These are phyloP conservation scores for Crepidotus variabilis DNA, from an alignment of 768 basidiomycete species.

Conservation along the genomic window DNA sequence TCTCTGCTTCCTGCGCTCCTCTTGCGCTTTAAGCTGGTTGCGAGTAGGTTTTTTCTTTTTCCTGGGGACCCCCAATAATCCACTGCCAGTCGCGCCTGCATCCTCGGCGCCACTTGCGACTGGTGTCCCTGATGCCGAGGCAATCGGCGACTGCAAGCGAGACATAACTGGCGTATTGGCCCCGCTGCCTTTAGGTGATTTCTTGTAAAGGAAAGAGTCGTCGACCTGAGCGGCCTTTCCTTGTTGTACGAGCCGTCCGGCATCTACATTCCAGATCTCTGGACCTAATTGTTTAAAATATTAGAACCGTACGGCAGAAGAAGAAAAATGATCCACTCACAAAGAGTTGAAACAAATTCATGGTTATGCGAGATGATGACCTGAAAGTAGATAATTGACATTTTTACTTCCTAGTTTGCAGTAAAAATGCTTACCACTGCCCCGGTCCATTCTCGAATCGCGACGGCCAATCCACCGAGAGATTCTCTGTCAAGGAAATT, in stretches of 20 bases:
- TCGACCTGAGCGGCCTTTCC: slow-evolving; percentile 87
- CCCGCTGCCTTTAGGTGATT: slow-evolving; percentile 68
- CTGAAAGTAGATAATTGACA: slow-evolving; percentile 33
- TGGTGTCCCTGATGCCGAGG: slow-evolving; percentile 71
- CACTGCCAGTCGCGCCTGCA: slow-evolving; percentile 14
- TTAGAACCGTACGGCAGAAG: slow-evolving; percentile 5
- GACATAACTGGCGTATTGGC: slow-evolving; percentile 70
- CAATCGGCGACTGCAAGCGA: slow-evolving; percentile 63
- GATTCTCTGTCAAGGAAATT: slow-evolving; percentile 98
- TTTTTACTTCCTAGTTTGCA: slow-evolving; percentile 10
- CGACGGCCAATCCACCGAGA: slow-evolving; percentile 89
- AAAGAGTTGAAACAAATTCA: slow-evolving; percentile 81
- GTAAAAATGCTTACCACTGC: slow-evolving; percentile 60
- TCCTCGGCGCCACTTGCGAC: slow-evolving; percentile 78
- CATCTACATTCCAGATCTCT: slow-evolving; percentile 94
- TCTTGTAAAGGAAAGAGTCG: slow-evolving; percentile 72
- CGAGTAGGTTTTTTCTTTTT: slow-evolving; percentile 93
- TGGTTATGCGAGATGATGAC: slow-evolving; percentile 96
- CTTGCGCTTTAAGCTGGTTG: slow-evolving; percentile 85
- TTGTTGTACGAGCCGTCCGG: slow-evolving; percentile 78
- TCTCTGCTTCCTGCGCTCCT: slow-evolving; percentile 77
- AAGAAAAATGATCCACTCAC: slow-evolving; percentile 41
- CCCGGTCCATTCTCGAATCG: slow-evolving; percentile 93
- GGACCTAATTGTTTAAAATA: slow-evolving; percentile 46
- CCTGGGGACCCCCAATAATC: slow-evolving; percentile 38